Evolutionary conservation across 2,329 filamentous ascomycete genomes (phyloP).

Genomic region (Sporothrix humicola): DNA sequence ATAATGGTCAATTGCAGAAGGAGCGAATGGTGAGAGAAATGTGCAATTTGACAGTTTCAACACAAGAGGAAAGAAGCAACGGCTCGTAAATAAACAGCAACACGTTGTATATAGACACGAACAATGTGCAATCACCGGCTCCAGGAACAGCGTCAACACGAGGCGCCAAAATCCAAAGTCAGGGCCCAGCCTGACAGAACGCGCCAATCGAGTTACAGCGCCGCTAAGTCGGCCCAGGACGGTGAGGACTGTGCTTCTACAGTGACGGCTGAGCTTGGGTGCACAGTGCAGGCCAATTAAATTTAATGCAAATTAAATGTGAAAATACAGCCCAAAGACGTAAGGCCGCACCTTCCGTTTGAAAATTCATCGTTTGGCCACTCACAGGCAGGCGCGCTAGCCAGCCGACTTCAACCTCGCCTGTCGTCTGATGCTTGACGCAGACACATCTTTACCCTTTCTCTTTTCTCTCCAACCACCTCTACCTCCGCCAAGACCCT

Average conservation of each 20-base stretch:
- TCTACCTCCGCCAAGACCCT: slow-evolving; percentile 27
- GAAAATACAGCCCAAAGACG: background rate
- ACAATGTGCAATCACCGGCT: no score
- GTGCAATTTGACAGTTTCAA: background rate
- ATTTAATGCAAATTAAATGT: slow-evolving; percentile 17
- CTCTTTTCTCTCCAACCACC: slow-evolving; percentile 7
- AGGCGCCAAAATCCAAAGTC: slow-evolving; percentile 10
- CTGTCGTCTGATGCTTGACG: slow-evolving; percentile 10
- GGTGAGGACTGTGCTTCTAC: background rate
- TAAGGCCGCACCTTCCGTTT: slow-evolving; percentile 30
- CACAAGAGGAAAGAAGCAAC: background rate
- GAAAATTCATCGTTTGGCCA: slow-evolving; percentile 31
- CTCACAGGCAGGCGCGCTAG: slow-evolving; percentile 31
- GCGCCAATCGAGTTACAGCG: slow-evolving; percentile 8
- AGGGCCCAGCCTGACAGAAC: background rate
- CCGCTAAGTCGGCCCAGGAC: background rate
- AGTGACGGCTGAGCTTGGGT: background rate
- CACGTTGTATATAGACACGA: no score
- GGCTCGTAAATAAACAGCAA: background rate
- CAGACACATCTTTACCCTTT: background rate
- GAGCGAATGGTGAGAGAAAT: background rate
- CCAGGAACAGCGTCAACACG: background rate
- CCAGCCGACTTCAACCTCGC: slow-evolving; percentile 24
- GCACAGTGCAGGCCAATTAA: background rate
- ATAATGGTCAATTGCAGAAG: background rate